Evolutionary conservation across 2,329 filamentous ascomycete species (phyloP), one percentile per base, ranked within the genome.

Genomic region (Didymella pomorum): DNA sequence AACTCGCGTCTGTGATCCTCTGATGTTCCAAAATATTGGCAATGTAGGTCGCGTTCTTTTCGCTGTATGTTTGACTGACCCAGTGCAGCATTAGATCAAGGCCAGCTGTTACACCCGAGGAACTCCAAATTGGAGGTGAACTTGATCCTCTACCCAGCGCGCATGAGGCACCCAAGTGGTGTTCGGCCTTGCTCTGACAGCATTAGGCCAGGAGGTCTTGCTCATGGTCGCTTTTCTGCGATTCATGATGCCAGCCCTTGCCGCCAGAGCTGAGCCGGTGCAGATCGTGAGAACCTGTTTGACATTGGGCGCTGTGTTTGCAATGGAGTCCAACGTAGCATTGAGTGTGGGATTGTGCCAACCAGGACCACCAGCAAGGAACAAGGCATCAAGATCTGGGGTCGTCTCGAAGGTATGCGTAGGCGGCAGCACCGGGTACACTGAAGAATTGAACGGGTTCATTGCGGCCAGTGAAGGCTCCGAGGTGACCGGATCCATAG

Each of bases 301-400:
- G 20, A 88, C 73, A 3, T 68, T 61, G 0, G 84, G 82, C 61
- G 79, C 84, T 8, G 74, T 73, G 2, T 76, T 71, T n/a, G 70
- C 64, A 46, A 87, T 77, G 56, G 82, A 88, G 0, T 80, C 74
- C 5, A 83, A 70, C 1, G 80, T 76, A 4, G 71, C 58, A 1
- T 69, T 68, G 31, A 68, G 41, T 3, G 72, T 63, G 6, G 65
- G 60, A 43, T 67, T 68, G 21, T 77, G 59, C 51, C 71, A 79
- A 3, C 87, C 87, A 0, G 75, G 58, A 0, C 88, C 87, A 2
- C 89, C 88, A 0, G 88, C 87, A n/a, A 91, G 76, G 28, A 91
- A 75, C 18, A 91, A 80, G 4, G 89, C 84, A 54, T 89, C 85
- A 12, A 88, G 74, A 1, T 77, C 77, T 0, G 82, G 82, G 2